Evolutionary conservation across 2,329 filamentous ascomycete genomes (phyloP), one percentile per base, ranked within the genome.

Genomic region (Penicillium sp.): DNA sequence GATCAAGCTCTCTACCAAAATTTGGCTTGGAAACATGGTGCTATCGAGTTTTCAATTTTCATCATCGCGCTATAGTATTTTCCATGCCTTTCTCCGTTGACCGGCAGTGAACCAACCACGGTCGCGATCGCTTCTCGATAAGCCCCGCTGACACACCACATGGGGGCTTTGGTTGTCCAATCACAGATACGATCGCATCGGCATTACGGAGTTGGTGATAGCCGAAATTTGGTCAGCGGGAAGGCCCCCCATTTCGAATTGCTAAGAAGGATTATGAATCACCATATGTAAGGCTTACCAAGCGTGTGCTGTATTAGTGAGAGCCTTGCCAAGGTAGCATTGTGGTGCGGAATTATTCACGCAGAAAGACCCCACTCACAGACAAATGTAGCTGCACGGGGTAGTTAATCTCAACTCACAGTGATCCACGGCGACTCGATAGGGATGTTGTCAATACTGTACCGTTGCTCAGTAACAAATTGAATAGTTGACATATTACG

Each of bases 81-180:
- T 25, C 51, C 22, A 11, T 25, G 35, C 19, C 6, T 16, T 16
- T 45, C 38, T 22, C 48, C 30, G 25, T 35, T n/a, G 22, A 38
- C 2, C 3, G 26, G 33, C 11, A 25, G 38, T 53, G 10, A 4
- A 43, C 57, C 57, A 59, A 59, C 55, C 19, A 8, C 16, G 38
- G 19, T 26, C 19, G 26, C 10, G 33, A 43, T 19, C n/a, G 49
- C 35, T 59, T 51, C 42, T 22, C 42, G 2, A 59, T 54, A 42
- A 35, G 46, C 52, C 51, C 57, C 57, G 35, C 57, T 19, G 26
- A 35, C 33, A 48, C 42, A 30, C 10, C 33, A 19, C 11, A 54
- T 42, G 16, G 7, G 5, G 2, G 10, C 16, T 26, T 14, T 13
- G 22, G 11, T 19, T 48, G 26, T 25, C 57, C 57, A 59, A 59